Evolutionary conservation across 768 basidiomycete genomes (phyloP), one percentile per base, ranked within the genome.

Genomic region (Xerocomellus dryophilus): DNA sequence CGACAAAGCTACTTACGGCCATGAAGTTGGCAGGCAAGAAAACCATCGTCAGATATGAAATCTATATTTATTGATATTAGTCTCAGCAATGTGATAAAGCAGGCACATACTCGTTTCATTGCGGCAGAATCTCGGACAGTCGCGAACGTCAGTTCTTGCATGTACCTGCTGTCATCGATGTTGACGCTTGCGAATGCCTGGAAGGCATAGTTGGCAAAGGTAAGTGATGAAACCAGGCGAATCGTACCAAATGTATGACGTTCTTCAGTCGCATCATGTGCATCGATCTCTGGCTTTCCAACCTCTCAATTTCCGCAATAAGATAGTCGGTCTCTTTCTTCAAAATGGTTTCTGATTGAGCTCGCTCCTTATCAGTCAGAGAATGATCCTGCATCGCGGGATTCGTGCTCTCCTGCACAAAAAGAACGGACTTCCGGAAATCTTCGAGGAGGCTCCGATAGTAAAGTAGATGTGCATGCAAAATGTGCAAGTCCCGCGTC

Each of bases 111-210:
- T 53, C 65, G 71, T 55, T 73, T 73, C 65, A 73, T 74, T 2
- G 73, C 71, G 8, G 70, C 67, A 62, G 78, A 79, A 54, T 76
- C 77, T 29, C 68, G 65, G 12, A 77, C 65, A 4, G 78, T 68
- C 4, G 76, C 74, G 47, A 73, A 51, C 2, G 83, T 83, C 67
- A 85, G 73, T 23, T 73, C 53, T 47, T 77, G 68, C 79, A 81
- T 83, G 17, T 73, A 71, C 50, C 57, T 73, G 63, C 78, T 82
- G 55, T 85, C 84, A 1, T 70, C 70, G 45, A 84, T 81, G 56
- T 82, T 84, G 23, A 84, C 81, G 40, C 69, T 78, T 42, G 80
- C 79, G 60, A 85, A 85, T 9, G 81, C 82, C 83, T 84, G 47
- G 4, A 29, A 34, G 25, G 38, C 0, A 15, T 17, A 6, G 35